These are phyloP conservation scores for Beauveria asiatica DNA, from an alignment of 2,329 filamentous ascomycete genomes.

Conservation along the genomic window DNA sequence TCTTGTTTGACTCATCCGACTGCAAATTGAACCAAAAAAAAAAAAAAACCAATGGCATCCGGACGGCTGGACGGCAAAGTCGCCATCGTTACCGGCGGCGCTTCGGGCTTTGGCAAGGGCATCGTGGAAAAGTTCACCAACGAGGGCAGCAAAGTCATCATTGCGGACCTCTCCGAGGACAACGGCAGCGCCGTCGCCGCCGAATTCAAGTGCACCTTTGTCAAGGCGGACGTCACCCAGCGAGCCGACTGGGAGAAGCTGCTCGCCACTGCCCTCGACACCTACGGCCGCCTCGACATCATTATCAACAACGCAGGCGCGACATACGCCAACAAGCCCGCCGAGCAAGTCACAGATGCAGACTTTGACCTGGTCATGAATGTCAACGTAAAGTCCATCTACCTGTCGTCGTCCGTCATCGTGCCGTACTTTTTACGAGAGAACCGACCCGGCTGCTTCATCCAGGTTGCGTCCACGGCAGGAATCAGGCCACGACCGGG, in stretches of 20 bases:
- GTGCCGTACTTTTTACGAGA: conserved; percentile 52
- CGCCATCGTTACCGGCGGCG: conserved; percentile 43
- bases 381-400: conserved; percentile 62
- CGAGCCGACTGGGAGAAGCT: conserved; percentile 44
- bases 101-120: conserved; percentile 55
- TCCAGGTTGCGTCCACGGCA: conserved; percentile 59
- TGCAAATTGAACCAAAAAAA: no score
- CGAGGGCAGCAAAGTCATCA: conserved; percentile 53
- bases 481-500: conserved; percentile 50
- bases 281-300: conserved; percentile 45
- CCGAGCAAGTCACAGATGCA: conserved; percentile 52
- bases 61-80: conserved; percentile 33
- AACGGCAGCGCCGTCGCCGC: conserved; percentile 40
- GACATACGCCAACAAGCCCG: conserved; percentile 53
- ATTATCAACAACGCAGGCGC: conserved; percentile 55
- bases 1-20: no score
- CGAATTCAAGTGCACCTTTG: conserved; percentile 35
- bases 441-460: conserved; percentile 49
- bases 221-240: conserved; percentile 41
- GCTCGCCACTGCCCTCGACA: conserved; percentile 34
- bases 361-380: conserved; percentile 60
- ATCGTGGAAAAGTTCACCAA: conserved; percentile 50
- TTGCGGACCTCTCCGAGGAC: conserved; percentile 50
- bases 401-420: conserved; percentile 48
- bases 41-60: background rate